Evolutionary conservation across 441 rosid genomes (phyloP), one percentile per base, ranked within the genome.

Genomic region (Cnidoscolus chayamansa): DNA sequence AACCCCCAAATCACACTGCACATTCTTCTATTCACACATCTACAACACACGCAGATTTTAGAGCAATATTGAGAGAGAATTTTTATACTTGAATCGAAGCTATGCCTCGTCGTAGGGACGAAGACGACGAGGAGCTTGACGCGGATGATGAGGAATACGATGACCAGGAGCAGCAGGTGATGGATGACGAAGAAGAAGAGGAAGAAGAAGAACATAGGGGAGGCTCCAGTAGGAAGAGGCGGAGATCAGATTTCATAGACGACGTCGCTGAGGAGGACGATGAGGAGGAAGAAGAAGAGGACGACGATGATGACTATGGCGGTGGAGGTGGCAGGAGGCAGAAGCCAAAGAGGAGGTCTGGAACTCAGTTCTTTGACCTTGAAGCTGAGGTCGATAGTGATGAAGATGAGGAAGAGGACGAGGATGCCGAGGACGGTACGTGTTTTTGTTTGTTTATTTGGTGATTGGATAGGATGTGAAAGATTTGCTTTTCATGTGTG

Each of bases 251-350:
- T 65, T 92, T 86, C 65, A 84, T 94, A 0, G 99, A 94, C 57
- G 98, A 92, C 70, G 84, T 77, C 13, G 98, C 96, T 8, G 97
- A 88, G 72, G 97, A 94, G 79, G 98, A 94, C n/a, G 94, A 87
- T 0, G 91, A 89, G 0, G 87, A 90, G 1, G 86, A 86, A 57
- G 91, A 92, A 0, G 90, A 90, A 0, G 88, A 92, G 0, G 91
- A 92, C 12, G 98, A 87, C 0, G 92, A 85, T 35, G 85, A 83
- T 8, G 87, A 81, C 12, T 77, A 74, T 2, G 85, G 79, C 5
- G 82, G 81, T 0, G 74, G 80, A 17, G 81, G 83, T 0, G 72
- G 79, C 16, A 70, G 71, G 65, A 78, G 74, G 72, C 73, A 62
- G 60, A 86, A 85, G 72, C 63, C 84, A 8, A 88, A 81, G 79